Evolutionary conservation across 2,329 filamentous ascomycete genomes (phyloP).

Genomic region (Escovopsis sp.): DNA sequence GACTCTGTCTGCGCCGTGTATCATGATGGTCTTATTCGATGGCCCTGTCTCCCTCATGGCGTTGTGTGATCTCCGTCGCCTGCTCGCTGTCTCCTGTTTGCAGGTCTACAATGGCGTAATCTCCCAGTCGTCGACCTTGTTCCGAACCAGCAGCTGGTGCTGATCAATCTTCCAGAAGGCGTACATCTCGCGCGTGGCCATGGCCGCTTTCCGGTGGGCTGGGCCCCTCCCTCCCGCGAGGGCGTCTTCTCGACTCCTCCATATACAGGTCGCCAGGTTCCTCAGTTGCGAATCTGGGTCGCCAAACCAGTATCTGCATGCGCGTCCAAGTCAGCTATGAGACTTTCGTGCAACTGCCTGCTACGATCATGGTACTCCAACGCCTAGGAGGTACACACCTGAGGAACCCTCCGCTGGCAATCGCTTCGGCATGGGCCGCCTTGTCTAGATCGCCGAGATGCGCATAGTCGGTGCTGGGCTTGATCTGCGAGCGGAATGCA

Average conservation of each 20-base stretch:
- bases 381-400: too few species aligned
- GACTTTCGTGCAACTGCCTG: neutral
- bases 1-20: too few species aligned
- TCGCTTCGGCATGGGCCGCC: constrained; percentile 66
- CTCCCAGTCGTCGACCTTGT: constrained; percentile 48
- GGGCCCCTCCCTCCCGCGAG: constrained; percentile 41
- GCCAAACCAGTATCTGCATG: constrained; percentile 70
- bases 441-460: constrained; percentile 61
- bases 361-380: too few species aligned
- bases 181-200: constrained; percentile 46
- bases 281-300: constrained; percentile 49
- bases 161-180: constrained; percentile 57
- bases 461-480: constrained; percentile 47
- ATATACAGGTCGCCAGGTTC: constrained; percentile 71
- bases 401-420: constrained; percentile 62
- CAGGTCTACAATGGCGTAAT: constrained; percentile 38
- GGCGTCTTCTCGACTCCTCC: constrained; percentile 45
- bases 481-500: constrained; percentile 63
- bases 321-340: constrained; percentile 7
- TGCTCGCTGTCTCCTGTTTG: too few species aligned
- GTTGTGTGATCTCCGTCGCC: too few species aligned
- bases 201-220: constrained; percentile 49
- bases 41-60: too few species aligned
- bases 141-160: constrained; percentile 50
- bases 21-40: too few species aligned